A percentile compares a stretch with the other conserved stretches of the same genome.
These are phyloP conservation scores for Fragilaria radians DNA, from an alignment of 108 stramenopile species.

Conservation along the genomic window DNA sequence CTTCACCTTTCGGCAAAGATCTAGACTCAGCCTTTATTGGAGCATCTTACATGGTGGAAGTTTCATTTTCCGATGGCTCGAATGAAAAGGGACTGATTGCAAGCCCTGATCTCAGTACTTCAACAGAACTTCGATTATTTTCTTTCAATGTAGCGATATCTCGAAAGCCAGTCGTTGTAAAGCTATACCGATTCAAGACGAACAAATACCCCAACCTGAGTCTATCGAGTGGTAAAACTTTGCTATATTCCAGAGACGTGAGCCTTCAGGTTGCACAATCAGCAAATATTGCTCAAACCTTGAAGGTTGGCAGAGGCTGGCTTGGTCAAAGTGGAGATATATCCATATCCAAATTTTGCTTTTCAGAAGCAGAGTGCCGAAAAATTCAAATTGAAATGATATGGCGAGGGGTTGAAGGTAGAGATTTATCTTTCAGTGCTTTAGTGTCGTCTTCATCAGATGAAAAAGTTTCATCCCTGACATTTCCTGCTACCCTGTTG, in stretches of 20 bases:
- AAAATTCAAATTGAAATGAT: neutral
- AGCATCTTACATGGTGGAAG: slow-evolving; percentile 2
- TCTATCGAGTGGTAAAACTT: neutral
- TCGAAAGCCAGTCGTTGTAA: neutral
- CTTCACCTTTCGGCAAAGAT: slow-evolving; percentile 1
- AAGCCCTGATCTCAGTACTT: neutral
- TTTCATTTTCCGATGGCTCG: neutral
- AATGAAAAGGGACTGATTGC: slow-evolving; percentile 3
- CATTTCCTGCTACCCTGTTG: neutral
- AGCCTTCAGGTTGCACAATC: neutral
- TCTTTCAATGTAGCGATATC: slow-evolving; percentile 5
- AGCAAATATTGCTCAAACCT: too few species aligned
- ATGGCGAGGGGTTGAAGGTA: slow-evolving; percentile 8
- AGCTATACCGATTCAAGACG: slow-evolving; percentile 1
- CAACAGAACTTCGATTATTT: slow-evolving; percentile 1
- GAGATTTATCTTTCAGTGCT: slow-evolving; percentile 1
- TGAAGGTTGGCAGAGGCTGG: slow-evolving; percentile 3
- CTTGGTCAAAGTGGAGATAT: slow-evolving; percentile 8
- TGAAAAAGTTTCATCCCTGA: neutral
- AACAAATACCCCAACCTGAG: neutral
- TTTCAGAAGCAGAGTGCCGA: neutral
- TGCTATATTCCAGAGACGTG: neutral
- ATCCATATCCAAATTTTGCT: neutral
- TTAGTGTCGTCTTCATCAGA: neutral
- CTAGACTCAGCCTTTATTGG: slow-evolving; percentile 3